These are phyloP conservation scores for Verbascum thapsus DNA, from an alignment of 257 asterid genomes.

Conservation along the genomic window DNA sequence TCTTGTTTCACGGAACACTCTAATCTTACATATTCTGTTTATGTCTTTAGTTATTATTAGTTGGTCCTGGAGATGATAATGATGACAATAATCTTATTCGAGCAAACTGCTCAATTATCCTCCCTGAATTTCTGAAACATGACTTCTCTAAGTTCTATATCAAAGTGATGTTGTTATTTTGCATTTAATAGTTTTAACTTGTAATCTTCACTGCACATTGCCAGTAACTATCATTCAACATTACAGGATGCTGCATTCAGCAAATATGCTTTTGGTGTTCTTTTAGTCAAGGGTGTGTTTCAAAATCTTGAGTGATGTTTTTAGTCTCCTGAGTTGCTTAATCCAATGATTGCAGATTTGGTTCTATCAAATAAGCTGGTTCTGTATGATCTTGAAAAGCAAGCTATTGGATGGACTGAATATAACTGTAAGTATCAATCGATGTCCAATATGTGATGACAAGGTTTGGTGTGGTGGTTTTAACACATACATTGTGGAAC, in stretches of 20 bases:
- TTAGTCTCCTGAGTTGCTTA: slow-evolving; percentile 7
- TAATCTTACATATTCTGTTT: not conserved
- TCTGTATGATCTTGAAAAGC: slow-evolving; percentile 90
- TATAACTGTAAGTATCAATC: slow-evolving; percentile 80
- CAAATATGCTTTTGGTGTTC: slow-evolving; percentile 5
- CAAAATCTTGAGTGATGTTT: slow-evolving; percentile 3
- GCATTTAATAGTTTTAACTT: not conserved
- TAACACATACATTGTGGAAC: slow-evolving; percentile 3
- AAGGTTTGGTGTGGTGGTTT: too few relatives aligned
- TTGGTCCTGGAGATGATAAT: slow-evolving; percentile 22
- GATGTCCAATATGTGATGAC: not conserved
- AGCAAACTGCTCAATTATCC: slow-evolving; percentile 24
- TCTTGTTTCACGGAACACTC: slow-evolving; percentile 9
- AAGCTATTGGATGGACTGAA: slow-evolving; percentile 96
- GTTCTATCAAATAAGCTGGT: slow-evolving; percentile 94
- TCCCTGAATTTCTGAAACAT: slow-evolving; percentile 13
- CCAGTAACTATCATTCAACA: not conserved
- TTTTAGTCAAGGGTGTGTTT: slow-evolving; percentile 9
- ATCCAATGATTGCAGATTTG: slow-evolving; percentile 65
- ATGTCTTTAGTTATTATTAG: slow-evolving; percentile 2
- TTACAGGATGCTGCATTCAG: slow-evolving; percentile 12
- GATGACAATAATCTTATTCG: not conserved
- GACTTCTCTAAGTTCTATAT: slow-evolving; percentile 3
- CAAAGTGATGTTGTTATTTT: slow-evolving; percentile 10
- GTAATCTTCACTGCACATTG: slow-evolving; percentile 5